Conservation (phyloP, 805 yeast genomes). For the Spencermartinsiella europaea region DNA sequence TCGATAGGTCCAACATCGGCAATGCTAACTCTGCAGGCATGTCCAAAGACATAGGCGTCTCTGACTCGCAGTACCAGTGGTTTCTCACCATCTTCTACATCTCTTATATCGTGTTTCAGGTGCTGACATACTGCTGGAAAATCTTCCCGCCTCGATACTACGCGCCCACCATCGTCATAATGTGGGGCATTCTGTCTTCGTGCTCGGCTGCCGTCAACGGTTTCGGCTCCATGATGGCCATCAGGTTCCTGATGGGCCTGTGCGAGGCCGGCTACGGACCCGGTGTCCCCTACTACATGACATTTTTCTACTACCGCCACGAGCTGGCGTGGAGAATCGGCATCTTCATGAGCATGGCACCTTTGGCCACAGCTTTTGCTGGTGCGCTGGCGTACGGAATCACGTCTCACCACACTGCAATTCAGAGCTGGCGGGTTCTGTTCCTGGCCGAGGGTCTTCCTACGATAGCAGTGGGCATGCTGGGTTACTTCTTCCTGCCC, state of each 20-base stretch:
- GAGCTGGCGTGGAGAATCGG: conserved; percentile 29
- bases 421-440: conserved; percentile 41
- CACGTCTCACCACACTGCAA: conserved; percentile 30
- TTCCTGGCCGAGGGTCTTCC: conserved; percentile 43
- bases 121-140: conserved; percentile 42
- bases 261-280: conserved; percentile 32
- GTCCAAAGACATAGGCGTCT: conserved; percentile 38
- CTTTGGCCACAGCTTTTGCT: conserved; percentile 53
- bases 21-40: conserved; percentile 50
- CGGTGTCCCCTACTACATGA: conserved; percentile 29
- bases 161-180: conserved; percentile 42
- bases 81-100: conserved; percentile 45
- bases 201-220: conserved; percentile 44
- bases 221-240: conserved; percentile 40
- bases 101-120: conserved; percentile 45
- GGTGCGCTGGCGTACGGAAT: conserved; percentile 42
- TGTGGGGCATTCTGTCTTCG: conserved; percentile 48
- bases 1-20: conserved; percentile 51
- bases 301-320: conserved; percentile 29
- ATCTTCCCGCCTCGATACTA: conserved; percentile 43
- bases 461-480: conserved; percentile 38
- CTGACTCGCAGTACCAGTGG: conserved; percentile 41
- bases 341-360: conserved; percentile 28
- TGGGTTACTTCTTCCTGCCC: conserved; percentile 31
- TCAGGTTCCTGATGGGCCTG: conserved; percentile 43